A percentile compares a stretch with the other conserved stretches of the same genome.
These are phyloP conservation scores for Solanum peruvianum DNA, from an alignment of 257 asterid species.

Conservation along the genomic window DNA sequence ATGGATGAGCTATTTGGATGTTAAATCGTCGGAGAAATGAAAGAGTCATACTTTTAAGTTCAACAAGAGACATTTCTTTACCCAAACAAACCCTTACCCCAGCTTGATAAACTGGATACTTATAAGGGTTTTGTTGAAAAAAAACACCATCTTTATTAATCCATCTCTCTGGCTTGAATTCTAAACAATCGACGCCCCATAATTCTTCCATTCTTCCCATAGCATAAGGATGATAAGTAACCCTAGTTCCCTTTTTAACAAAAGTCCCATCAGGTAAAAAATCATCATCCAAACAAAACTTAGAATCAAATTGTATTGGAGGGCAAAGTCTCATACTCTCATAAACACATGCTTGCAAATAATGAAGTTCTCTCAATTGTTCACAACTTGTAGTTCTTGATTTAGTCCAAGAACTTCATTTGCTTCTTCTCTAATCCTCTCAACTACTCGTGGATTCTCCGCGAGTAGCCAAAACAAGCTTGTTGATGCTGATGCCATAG, in stretches of 20 bases:
- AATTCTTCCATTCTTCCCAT: constrained; percentile 35
- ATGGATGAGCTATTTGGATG: constrained; percentile 15
- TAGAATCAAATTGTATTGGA: constrained; percentile 32
- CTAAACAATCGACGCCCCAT: constrained; percentile 26
- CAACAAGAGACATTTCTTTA: constrained; percentile 30
- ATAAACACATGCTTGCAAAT: constrained; percentile 22
- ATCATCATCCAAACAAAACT: constrained; percentile 22
- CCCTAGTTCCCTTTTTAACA: constrained; percentile 26
- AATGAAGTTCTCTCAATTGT: constrained; percentile 14
- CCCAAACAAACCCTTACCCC: constrained; percentile 34
- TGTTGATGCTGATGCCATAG: constrained; percentile 27
- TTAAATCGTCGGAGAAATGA: constrained; percentile 31
- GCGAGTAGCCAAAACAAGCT: constrained; percentile 27
- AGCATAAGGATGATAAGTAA: constrained; percentile 41
- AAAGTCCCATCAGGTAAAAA: constrained; percentile 19
- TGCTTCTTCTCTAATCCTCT: constrained; percentile 15
- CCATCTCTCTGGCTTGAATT: constrained; percentile 36
- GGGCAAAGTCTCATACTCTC: constrained; percentile 38
- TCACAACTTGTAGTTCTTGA: background rate
- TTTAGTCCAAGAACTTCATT: constrained; percentile 12
- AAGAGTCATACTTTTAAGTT: constrained; percentile 42
- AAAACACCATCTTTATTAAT: constrained; percentile 17
- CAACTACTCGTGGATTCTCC: constrained; percentile 13
- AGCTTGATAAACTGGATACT: constrained; percentile 38
- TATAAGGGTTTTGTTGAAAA: constrained; percentile 20